Evolutionary conservation across 1,284 basidiomycete genomes (phyloP).

Genomic region (Hemileia vastatrix): DNA sequence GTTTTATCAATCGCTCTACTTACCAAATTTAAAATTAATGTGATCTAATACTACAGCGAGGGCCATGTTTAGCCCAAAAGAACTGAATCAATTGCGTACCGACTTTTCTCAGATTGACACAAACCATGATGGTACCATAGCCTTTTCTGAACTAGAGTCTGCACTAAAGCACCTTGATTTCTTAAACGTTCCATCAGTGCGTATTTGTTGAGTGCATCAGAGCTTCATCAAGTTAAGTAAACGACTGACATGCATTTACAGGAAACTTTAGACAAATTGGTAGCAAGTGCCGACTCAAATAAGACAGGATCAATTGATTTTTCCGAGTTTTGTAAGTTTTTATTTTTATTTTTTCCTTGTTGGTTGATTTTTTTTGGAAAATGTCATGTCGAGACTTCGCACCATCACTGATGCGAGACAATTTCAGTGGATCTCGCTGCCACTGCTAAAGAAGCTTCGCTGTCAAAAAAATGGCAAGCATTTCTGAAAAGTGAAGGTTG

Average conservation of each 20-base stretch:
- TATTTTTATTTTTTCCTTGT: not conserved
- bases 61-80: slow-evolving; percentile 23
- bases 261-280: slow-evolving; percentile 17
- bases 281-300: slow-evolving; percentile 14
- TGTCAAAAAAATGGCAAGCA: slow-evolving; percentile 21
- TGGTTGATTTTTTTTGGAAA: not conserved
- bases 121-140: slow-evolving; percentile 16
- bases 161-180: slow-evolving; percentile 22
- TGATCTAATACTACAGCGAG: not conserved
- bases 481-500: too few species aligned
- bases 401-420: not conserved
- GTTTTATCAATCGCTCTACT: not conserved
- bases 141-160: slow-evolving; percentile 8
- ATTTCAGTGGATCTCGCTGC: slow-evolving; percentile 14
- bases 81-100: slow-evolving; percentile 20
- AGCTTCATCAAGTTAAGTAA: not conserved
- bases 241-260: not conserved
- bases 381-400: not conserved
- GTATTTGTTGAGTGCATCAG: not conserved
- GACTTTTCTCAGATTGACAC: slow-evolving; percentile 20
- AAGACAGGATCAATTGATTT: slow-evolving; percentile 14
- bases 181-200: slow-evolving; percentile 13
- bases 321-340: slow-evolving; percentile 22
- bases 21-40: not conserved
- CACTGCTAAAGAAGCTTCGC: slow-evolving; percentile 20